Percentiles rank a stretch among this genome's conserved stretches.
These are phyloP conservation scores for Stevia rebaudiana DNA, from an alignment of 140 eudicot genomes.

Conservation along the genomic window DNA sequence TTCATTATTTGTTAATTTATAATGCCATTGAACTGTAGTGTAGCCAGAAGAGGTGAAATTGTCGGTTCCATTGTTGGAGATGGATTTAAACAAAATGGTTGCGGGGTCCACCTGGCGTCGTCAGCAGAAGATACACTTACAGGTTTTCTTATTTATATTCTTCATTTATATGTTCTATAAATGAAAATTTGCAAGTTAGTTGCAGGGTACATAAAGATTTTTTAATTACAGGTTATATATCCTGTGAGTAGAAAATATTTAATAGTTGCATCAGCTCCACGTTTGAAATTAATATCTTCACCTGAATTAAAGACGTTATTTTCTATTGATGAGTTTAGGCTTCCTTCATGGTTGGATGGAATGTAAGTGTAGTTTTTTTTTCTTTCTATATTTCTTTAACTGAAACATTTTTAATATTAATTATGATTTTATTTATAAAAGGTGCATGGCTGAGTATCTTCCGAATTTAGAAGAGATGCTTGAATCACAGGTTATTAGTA, in stretches of 20 bases:
- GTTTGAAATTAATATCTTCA: conserved; percentile 72
- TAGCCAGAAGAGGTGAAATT: conserved; percentile 94
- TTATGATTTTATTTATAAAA: conserved; percentile 16
- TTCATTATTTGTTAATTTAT: conserved; percentile 2
- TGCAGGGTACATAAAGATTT: not conserved
- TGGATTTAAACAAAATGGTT: conserved; percentile 74
- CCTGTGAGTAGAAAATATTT: conserved; percentile 67
- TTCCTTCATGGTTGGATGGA: conserved; percentile 85
- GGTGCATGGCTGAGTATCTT: conserved; percentile 99
- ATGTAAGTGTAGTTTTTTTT: conserved; percentile 46
- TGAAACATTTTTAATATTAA: not conserved
- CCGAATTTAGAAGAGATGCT: conserved; percentile 73
- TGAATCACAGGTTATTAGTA: conserved; percentile 49
- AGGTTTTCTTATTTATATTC: conserved; percentile 37
- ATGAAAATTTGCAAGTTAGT: not conserved
- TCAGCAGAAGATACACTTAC: conserved; percentile 77
- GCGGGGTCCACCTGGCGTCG: conserved; percentile 67
- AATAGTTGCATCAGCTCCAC: conserved; percentile 58
- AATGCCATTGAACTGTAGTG: conserved; percentile 43
- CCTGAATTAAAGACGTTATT: conserved; percentile 71
- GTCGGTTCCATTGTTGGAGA: conserved; percentile 72
- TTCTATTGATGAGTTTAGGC: conserved; percentile 82
- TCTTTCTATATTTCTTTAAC: not conserved
- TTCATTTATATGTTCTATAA: not conserved
- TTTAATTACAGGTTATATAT: conserved; percentile 51